Evolutionary conservation across 1,284 basidiomycete genomes (phyloP).

Genomic region (Malassezia vespertilionis): DNA sequence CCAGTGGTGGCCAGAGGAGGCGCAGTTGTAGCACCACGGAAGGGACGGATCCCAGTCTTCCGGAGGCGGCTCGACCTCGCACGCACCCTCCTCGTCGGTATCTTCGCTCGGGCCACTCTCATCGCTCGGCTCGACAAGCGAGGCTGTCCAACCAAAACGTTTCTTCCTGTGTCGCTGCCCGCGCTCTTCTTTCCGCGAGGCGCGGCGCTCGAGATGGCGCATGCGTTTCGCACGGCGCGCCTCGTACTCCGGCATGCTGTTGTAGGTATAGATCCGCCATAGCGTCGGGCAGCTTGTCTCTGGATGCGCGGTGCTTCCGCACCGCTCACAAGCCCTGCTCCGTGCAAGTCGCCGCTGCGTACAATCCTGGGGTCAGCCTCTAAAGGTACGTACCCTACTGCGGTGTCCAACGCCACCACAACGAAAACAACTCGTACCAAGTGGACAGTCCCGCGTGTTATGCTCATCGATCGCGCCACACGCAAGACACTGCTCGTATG

Average conservation of each 20-base stretch:
- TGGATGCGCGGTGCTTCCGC: constrained; percentile 61
- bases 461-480: constrained; percentile 80
- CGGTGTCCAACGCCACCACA: constrained; percentile 81
- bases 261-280: constrained; percentile 76
- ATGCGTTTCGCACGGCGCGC: constrained; percentile 17
- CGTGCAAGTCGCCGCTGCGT: constrained; percentile 48
- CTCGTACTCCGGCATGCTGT: constrained; percentile 54
- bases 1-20: constrained; percentile 60
- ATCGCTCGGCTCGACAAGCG: constrained; percentile 11
- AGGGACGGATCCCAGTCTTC: constrained; percentile 22
- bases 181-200: not conserved
- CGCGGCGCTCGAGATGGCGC: constrained; percentile 11
- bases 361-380: constrained; percentile 56
- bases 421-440: constrained; percentile 66
- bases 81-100: constrained; percentile 11
- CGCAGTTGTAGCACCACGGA: constrained; percentile 81
- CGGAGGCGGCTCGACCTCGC: constrained; percentile 12
- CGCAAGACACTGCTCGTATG: constrained; percentile 60
- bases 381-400: constrained; percentile 53
- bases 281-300: constrained; percentile 71
- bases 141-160: constrained; percentile 6
- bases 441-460: constrained; percentile 67
- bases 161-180: constrained; percentile 4
- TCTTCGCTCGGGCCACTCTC: constrained; percentile 12
- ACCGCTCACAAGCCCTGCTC: constrained; percentile 59